These are phyloP conservation scores for Astrothelium macrocarpum DNA, from an alignment of 495 filamentous ascomycete species.

Conservation along the genomic window DNA sequence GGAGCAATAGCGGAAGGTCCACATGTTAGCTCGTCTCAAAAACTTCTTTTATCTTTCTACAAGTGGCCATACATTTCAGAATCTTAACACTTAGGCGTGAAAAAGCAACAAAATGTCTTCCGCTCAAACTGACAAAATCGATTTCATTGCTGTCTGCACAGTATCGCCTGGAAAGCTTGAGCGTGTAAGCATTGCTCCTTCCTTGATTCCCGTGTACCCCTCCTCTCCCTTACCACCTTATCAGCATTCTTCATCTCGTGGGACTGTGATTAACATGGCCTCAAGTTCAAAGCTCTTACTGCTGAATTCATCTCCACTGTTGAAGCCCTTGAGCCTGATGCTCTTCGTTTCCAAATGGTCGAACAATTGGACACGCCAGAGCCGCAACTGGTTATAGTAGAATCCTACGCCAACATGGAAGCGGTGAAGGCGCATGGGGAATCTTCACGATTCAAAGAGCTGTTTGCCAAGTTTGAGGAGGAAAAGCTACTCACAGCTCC, in stretches of 20 bases:
- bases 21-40: too few relatives aligned
- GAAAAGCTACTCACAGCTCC: not conserved
- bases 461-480: not conserved
- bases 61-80: not conserved
- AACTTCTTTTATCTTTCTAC: not conserved
- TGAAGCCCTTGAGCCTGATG: not conserved
- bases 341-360: not conserved
- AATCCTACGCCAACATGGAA: not conserved
- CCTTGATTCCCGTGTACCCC: not conserved
- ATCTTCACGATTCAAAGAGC: not conserved
- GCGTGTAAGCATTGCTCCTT: not conserved
- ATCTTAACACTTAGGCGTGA: not conserved
- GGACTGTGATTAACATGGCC: not conserved
- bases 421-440: not conserved
- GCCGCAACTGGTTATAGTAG: not conserved
- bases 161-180: not conserved
- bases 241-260: not conserved
- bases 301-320: not conserved
- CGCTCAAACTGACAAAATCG: not conserved
- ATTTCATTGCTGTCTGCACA: not conserved
- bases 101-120: not conserved
- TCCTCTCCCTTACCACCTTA: not conserved
- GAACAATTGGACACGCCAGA: not conserved
- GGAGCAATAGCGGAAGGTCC: too few relatives aligned
- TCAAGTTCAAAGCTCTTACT: not conserved